phyloP scores from a whole-genome alignment of 2,329 filamentous ascomycete species.

The Talaromyces sp. region DNA sequence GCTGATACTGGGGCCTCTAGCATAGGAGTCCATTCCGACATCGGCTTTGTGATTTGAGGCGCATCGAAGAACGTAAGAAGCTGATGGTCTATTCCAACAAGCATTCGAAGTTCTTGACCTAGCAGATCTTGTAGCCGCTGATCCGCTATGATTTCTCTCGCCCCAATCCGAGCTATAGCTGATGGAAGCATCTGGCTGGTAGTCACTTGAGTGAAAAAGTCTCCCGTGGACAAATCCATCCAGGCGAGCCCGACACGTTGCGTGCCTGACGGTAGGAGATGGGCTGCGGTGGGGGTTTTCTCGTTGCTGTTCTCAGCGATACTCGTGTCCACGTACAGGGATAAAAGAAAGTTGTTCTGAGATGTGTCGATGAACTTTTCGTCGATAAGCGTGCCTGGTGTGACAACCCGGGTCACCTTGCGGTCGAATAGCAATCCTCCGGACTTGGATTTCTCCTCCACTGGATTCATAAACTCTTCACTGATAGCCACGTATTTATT shows the following conservation, averaged over 20 bases:
- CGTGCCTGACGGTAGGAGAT: conserved; percentile 25
- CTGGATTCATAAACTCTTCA: conserved; percentile 79
- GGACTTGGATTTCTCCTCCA: conserved; percentile 63
- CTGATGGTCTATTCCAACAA: conserved; percentile 71
- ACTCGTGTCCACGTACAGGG: conserved; percentile 57
- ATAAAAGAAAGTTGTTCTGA: conserved; percentile 87
- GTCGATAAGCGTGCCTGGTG: conserved; percentile 91
- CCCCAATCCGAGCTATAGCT: conserved; percentile 73
- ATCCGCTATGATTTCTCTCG: conserved; percentile 78
- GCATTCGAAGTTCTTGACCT: conserved; percentile 57
- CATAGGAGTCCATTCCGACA: conserved; percentile 68
- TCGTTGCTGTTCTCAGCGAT: conserved; percentile 18
- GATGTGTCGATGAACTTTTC: conserved; percentile 96
- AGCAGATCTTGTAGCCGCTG: conserved; percentile 54
- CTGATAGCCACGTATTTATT: conserved; percentile 89
- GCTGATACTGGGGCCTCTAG: conserved; percentile 66
- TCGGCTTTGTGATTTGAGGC: conserved; percentile 38
- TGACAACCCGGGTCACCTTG: conserved; percentile 79
- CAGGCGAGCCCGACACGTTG: conserved; percentile 73
- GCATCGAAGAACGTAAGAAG: conserved; percentile 66
- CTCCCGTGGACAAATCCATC: conserved; percentile 91
- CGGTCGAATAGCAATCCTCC: conserved; percentile 81
- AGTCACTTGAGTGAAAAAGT: conserved; percentile 80
- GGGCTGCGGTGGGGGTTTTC: conserved; percentile 17
- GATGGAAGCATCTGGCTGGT: conserved; percentile 69